Percentiles rank a stretch among this genome's conserved stretches.
phyloP scores from a whole-genome alignment of 2,329 filamentous ascomycete species.

The Phyllosticta citribraziliensis region DNA sequence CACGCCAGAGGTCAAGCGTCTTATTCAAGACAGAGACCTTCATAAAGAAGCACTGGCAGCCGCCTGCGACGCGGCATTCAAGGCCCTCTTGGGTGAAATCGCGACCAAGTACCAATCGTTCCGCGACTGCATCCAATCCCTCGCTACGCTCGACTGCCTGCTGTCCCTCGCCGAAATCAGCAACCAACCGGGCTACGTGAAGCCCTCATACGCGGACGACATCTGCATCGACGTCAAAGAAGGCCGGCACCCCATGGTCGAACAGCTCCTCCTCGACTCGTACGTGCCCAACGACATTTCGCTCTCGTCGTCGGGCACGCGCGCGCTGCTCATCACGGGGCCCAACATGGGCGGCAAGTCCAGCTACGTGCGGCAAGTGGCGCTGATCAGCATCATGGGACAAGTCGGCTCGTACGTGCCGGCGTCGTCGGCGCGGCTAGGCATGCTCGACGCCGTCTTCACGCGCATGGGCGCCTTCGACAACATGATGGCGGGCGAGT shows the following conservation, averaged over 20 bases:
- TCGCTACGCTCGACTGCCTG: constrained; percentile 83
- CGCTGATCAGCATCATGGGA: constrained; percentile 84
- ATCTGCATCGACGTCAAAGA: constrained; percentile 60
- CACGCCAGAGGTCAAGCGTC: constrained; percentile 75
- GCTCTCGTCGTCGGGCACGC: constrained; percentile 46
- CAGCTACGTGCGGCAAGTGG: constrained; percentile 89
- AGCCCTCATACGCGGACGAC: constrained; percentile 58
- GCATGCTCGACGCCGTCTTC: constrained; percentile 82
- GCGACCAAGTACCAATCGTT: constrained; percentile 79
- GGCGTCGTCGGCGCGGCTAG: constrained; percentile 61
- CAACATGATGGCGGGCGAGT: constrained; percentile 90
- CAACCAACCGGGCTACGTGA: constrained; percentile 75
- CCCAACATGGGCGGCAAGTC: constrained; percentile 99
- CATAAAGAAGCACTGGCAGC: constrained; percentile 88
- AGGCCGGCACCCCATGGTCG: constrained; percentile 91
- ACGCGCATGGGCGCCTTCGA: constrained; percentile 95
- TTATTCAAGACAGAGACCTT: constrained; percentile 82
- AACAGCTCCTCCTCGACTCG: constrained; percentile 71
- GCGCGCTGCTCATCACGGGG: constrained; percentile 82
- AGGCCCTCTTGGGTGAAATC: constrained; percentile 60
- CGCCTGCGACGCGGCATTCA: constrained; percentile 79
- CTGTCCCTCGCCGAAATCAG: constrained; percentile 79
- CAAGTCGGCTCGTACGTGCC: constrained; percentile 94
- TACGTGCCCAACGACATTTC: constrained; percentile 87
- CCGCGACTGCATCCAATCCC: constrained; percentile 75